phyloP scores from a whole-genome alignment of 2,329 filamentous ascomycete genomes.

The Cladosporium halotolerans region DNA sequence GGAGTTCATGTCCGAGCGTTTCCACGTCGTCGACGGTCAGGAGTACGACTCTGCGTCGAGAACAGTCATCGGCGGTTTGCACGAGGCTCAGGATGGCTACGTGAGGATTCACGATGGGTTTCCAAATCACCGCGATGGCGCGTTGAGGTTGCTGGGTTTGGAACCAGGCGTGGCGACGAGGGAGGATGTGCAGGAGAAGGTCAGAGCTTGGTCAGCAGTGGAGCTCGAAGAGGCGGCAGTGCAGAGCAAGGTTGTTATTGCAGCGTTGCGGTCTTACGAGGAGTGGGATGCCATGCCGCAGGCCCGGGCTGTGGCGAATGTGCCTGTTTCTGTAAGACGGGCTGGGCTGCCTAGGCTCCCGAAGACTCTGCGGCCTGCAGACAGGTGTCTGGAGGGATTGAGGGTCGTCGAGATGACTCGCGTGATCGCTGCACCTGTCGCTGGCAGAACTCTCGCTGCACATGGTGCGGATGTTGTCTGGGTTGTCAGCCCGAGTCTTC shows the following conservation, averaged over 20 bases:
- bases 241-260: slow-evolving; percentile 39
- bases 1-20: slow-evolving; percentile 50
- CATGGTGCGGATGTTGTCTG: slow-evolving; percentile 28
- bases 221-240: slow-evolving; percentile 46
- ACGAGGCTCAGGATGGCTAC: slow-evolving; percentile 46
- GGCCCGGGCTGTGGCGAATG: slow-evolving; percentile 32
- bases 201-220: slow-evolving; percentile 36
- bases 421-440: slow-evolving; percentile 27
- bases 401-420: slow-evolving; percentile 24
- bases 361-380: neutral
- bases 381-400: slow-evolving; percentile 33
- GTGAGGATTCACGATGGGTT: slow-evolving; percentile 53
- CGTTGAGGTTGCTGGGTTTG: slow-evolving; percentile 37
- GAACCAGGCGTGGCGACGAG: no score
- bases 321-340: no score
- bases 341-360: no score
- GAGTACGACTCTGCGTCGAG: slow-evolving; percentile 28
- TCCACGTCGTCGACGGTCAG: slow-evolving; percentile 42
- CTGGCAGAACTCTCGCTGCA: slow-evolving; percentile 25
- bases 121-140: slow-evolving; percentile 43
- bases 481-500: slow-evolving; percentile 24
- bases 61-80: slow-evolving; percentile 46
- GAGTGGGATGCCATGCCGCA: slow-evolving; percentile 50
- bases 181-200: slow-evolving; percentile 26
- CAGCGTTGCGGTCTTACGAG: slow-evolving; percentile 44